phyloP scores from a whole-genome alignment of 768 basidiomycete species.

The Paxillus ammoniavirescens region DNA sequence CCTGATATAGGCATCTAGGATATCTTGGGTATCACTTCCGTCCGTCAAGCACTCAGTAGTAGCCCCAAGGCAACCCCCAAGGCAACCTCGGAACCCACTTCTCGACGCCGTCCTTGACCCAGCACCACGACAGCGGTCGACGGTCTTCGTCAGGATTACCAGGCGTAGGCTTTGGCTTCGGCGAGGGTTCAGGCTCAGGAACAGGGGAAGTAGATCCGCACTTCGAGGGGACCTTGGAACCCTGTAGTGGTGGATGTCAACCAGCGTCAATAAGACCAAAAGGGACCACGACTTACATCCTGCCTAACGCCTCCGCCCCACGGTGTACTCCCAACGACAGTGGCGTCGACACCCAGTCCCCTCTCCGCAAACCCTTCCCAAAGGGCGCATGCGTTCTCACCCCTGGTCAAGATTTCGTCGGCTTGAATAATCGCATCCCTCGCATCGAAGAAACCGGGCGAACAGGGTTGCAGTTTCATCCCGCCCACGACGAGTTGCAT shows the following conservation, averaged over 20 bases:
- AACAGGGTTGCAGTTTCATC: constrained; percentile 95
- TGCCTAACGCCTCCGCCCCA: constrained; percentile 91
- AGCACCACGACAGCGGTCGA: constrained; percentile 22
- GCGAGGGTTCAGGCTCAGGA: constrained; percentile 20
- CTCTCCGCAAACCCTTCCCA: constrained; percentile 84
- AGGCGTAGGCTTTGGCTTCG: constrained; percentile 29
- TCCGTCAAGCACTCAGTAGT: constrained; percentile 12
- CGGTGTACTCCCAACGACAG: constrained; percentile 71
- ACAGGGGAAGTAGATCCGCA: constrained; percentile 30
- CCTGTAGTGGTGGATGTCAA: constrained; percentile 27
- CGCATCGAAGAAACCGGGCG: constrained; percentile 87
- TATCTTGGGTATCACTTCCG: no score
- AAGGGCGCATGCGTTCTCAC: constrained; percentile 87
- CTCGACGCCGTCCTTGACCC: constrained; percentile 13
- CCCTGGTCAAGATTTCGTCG: constrained; percentile 85
- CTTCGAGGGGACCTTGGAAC: constrained; percentile 34
- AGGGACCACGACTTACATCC: constrained; percentile 42
- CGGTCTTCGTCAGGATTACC: constrained; percentile 35
- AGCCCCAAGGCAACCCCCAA: constrained; percentile 19
- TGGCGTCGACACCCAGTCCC: constrained; percentile 79
- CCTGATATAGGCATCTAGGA: no score
- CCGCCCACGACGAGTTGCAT: constrained; percentile 84
- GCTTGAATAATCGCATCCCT: constrained; percentile 90
- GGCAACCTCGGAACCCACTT: constrained; percentile 23
- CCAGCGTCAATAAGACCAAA: background rate